Percentiles rank a stretch among this genome's conserved stretches.
These are phyloP conservation scores for Xanthoconium separans DNA, from an alignment of 1,284 basidiomycete species.

Conservation along the genomic window DNA sequence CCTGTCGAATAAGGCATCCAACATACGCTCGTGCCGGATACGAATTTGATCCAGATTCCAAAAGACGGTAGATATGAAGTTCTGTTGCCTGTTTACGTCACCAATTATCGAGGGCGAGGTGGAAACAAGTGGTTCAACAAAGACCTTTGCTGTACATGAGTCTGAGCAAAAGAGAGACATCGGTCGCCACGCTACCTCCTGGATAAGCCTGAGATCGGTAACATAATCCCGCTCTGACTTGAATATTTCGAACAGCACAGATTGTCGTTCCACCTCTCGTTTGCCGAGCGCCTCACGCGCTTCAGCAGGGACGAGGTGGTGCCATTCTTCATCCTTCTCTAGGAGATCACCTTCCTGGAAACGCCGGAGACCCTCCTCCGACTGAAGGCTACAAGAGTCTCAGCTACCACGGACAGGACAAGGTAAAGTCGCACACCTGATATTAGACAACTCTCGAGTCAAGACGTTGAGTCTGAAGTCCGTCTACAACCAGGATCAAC, in stretches of 20 bases:
- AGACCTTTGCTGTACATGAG: slow-evolving; percentile 47
- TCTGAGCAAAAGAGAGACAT: not conserved
- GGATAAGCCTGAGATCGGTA: slow-evolving; percentile 63
- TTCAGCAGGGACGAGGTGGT: slow-evolving; percentile 66
- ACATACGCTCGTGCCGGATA: slow-evolving; percentile 61
- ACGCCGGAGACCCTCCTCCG: slow-evolving; percentile 59
- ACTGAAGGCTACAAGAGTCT: slow-evolving; percentile 43
- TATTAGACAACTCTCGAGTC: slow-evolving; percentile 49
- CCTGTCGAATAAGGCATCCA: slow-evolving; percentile 65
- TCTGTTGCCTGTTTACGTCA: slow-evolving; percentile 45
- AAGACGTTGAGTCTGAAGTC: slow-evolving; percentile 36
- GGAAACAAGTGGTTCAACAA: slow-evolving; percentile 58
- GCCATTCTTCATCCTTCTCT: slow-evolving; percentile 73
- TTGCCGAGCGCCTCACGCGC: slow-evolving; percentile 68
- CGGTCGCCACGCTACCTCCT: slow-evolving; percentile 46
- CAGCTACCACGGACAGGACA: slow-evolving; percentile 17
- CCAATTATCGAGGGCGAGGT: slow-evolving; percentile 57
- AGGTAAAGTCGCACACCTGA: slow-evolving; percentile 47
- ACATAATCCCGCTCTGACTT: slow-evolving; percentile 83
- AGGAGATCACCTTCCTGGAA: slow-evolving; percentile 64
- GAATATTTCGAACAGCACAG: slow-evolving; percentile 79
- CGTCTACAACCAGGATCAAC: slow-evolving; percentile 20
- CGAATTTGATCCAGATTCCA: slow-evolving; percentile 68
- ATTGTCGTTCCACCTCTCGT: slow-evolving; percentile 76
- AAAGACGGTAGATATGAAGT: slow-evolving; percentile 73